Percentiles rank a stretch among this genome's conserved stretches.
These are phyloP conservation scores for Agaricus subrufescens DNA, from an alignment of 768 basidiomycete genomes.

Conservation along the genomic window DNA sequence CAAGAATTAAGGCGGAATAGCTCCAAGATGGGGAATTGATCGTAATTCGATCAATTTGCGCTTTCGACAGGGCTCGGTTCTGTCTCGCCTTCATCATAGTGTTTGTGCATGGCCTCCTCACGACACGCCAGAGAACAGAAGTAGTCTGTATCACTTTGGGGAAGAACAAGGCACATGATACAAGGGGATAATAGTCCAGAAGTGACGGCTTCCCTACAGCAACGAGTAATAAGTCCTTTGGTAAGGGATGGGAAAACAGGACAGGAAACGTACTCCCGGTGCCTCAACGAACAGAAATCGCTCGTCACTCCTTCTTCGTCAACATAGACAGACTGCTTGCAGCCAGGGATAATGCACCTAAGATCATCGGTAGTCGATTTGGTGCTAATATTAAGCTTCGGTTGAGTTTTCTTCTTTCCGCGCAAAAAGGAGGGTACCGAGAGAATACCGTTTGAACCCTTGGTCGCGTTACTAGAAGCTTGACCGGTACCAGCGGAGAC, in stretches of 20 bases:
- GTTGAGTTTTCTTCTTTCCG: constrained; percentile 25
- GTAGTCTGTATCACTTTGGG: constrained; percentile 57
- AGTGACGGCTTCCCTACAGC: constrained; percentile 50
- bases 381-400: constrained; percentile 23
- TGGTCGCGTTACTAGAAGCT: not conserved
- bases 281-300: constrained; percentile 55
- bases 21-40: not conserved
- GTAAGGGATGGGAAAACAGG: not conserved
- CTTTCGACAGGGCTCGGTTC: not conserved
- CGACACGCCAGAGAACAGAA: constrained; percentile 58
- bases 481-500: constrained; percentile 2
- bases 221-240: not conserved
- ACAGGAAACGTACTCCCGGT: constrained; percentile 50
- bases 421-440: constrained; percentile 19
- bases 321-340: constrained; percentile 51
- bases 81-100: constrained; percentile 11
- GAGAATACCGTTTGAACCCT: constrained; percentile 21
- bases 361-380: constrained; percentile 31
- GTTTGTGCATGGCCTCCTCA: constrained; percentile 56
- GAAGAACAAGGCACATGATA: constrained; percentile 60
- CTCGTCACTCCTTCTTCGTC: constrained; percentile 47
- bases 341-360: constrained; percentile 52
- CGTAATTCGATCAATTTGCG: not conserved
- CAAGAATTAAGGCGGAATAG: too few species aligned
- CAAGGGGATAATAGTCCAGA: constrained; percentile 48